Percentiles rank a stretch among this genome's conserved stretches.
Conservation (phyloP, 1,284 basidiomycete species). For the Ustilago cynodontis region DNA sequence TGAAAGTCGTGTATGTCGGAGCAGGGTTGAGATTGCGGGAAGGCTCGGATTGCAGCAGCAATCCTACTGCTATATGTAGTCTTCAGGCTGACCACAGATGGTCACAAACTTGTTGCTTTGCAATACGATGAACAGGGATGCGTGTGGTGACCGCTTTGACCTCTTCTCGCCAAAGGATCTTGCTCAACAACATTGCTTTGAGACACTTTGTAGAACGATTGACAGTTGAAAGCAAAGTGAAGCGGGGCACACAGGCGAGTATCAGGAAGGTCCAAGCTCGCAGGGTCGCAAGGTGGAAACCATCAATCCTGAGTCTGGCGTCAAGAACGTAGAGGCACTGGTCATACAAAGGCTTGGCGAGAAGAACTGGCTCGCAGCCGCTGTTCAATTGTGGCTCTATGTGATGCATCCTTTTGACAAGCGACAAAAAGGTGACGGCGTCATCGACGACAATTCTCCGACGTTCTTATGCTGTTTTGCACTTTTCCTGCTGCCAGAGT, state of each 20-base stretch:
- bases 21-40: neutral
- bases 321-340: too few species aligned
- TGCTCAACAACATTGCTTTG: neutral
- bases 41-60: neutral
- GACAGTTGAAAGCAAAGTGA: constrained; percentile 3
- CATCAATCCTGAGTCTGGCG: neutral
- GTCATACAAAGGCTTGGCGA: constrained; percentile 5
- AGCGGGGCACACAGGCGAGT: neutral
- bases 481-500: neutral
- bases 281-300: neutral
- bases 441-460: constrained; percentile 10
- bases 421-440: neutral
- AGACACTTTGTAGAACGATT: neutral
- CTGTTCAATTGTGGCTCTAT: neutral
- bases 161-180: neutral
- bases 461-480: neutral
- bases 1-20: neutral
- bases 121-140: neutral
- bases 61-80: neutral
- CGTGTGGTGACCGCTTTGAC: constrained; percentile 7
- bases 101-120: neutral
- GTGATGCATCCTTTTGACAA: constrained; percentile 5
- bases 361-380: constrained; percentile 3
- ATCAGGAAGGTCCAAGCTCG: neutral
- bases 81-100: neutral